phyloP scores from a whole-genome alignment of 148 eudicot species.

The Mesembryanthemum crystallinum region DNA sequence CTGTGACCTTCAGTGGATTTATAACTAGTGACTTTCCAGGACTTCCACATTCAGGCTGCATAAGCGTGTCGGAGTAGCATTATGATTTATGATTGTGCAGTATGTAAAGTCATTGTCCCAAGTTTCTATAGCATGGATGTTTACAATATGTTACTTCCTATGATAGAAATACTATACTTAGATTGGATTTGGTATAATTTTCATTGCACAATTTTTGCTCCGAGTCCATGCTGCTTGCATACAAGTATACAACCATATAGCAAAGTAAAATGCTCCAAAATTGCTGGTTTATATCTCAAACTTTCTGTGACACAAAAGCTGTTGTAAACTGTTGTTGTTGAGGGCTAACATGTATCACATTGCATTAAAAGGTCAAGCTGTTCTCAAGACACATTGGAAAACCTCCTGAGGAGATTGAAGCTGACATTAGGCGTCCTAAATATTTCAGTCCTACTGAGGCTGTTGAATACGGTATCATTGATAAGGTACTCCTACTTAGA shows the following conservation, averaged over 20 bases:
- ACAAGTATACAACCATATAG: background rate
- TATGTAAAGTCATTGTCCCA: background rate
- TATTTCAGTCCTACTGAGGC: slow-evolving; percentile 97
- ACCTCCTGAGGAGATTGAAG: slow-evolving; percentile 76
- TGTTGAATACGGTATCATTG: slow-evolving; percentile 94
- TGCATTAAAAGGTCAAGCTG: slow-evolving; percentile 61
- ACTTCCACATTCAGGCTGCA: background rate
- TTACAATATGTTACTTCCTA: background rate
- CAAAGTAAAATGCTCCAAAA: slow-evolving; percentile 3
- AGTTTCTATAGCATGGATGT: background rate
- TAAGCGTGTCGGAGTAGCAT: background rate
- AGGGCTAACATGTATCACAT: slow-evolving; percentile 6
- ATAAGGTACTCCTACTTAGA: slow-evolving; percentile 53
- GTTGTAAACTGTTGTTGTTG: background rate
- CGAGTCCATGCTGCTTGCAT: background rate
- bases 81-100: background rate
- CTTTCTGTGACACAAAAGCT: background rate
- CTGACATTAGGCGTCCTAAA: slow-evolving; percentile 82
- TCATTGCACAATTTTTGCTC: background rate
- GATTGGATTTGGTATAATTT: background rate
- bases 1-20: background rate
- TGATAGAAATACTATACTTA: background rate
- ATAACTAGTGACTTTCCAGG: background rate
- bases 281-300: background rate
- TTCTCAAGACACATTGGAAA: slow-evolving; percentile 65